phyloP scores from a whole-genome alignment of 2,329 filamentous ascomycete genomes.

The Trichoderma sp. region DNA sequence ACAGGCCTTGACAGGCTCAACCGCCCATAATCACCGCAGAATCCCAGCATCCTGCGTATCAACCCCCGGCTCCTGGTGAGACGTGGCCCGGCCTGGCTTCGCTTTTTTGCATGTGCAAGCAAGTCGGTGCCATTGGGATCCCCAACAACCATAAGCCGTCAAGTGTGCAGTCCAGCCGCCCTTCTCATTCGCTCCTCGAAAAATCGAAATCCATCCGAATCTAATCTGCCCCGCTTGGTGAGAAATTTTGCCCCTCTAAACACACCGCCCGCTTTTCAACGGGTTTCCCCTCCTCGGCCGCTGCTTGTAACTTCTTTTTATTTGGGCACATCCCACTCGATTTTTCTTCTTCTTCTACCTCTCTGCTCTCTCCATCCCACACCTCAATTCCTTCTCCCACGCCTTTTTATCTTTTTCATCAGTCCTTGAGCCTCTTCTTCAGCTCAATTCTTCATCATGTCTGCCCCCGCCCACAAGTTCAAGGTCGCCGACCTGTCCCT shows the following conservation, averaged over 20 bases:
- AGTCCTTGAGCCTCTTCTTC: slow-evolving; percentile 27
- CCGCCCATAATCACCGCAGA: neutral
- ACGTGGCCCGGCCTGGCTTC: slow-evolving; percentile 1
- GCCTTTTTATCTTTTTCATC: neutral
- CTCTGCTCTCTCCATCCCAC: slow-evolving; percentile 28
- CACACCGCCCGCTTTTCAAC: slow-evolving; percentile 31
- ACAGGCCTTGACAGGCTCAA: neutral
- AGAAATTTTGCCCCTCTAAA: slow-evolving; percentile 36
- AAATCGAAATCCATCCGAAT: neutral
- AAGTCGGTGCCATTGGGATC: neutral
- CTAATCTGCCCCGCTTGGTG: slow-evolving; percentile 21
- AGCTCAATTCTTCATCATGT: slow-evolving; percentile 43
- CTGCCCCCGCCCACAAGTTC: slow-evolving; percentile 87
- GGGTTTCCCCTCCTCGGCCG: slow-evolving; percentile 15
- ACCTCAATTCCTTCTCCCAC: neutral
- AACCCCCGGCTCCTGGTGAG: slow-evolving; percentile 5
- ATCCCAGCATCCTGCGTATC: neutral
- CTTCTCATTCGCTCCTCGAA: neutral
- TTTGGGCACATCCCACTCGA: neutral
- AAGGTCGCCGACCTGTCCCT: slow-evolving; percentile 99
- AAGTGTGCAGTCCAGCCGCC: neutral
- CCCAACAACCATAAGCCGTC: slow-evolving; percentile 12
- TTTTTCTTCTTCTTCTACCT: slow-evolving; percentile 22
- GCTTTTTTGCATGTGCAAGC: slow-evolving; percentile 5
- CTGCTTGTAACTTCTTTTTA: neutral